These are phyloP conservation scores for Sisymbrium altissimum DNA, from an alignment of 345 rosid species.

Conservation along the genomic window DNA sequence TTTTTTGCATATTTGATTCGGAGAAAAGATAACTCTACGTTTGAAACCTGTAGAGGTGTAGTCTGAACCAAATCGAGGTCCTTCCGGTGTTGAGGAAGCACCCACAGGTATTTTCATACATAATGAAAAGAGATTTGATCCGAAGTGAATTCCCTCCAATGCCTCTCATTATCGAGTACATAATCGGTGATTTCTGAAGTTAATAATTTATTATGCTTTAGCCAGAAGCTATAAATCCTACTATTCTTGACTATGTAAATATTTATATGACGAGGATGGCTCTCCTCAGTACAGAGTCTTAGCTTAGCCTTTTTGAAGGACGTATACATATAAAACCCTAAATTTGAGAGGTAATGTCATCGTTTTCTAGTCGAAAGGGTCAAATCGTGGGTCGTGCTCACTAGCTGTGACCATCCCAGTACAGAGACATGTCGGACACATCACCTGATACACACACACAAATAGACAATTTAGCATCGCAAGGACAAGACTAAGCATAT, in stretches of 20 bases:
- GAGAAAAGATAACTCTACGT: too few species aligned
- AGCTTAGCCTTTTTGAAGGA: neutral
- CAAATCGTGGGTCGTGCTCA: conserved; percentile 76
- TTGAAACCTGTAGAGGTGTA: too few species aligned
- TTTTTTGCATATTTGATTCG: too few species aligned
- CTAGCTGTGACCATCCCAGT: conserved; percentile 82
- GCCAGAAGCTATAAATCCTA: neutral
- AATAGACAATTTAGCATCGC: conserved; percentile 7
- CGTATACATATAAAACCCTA: neutral
- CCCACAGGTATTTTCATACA: too few species aligned
- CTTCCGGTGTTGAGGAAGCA: too few species aligned
- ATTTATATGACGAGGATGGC: conserved; percentile 10
- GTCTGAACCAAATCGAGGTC: too few species aligned
- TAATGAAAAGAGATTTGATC: neutral
- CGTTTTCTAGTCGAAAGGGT: conserved; percentile 56
- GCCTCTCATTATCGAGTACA: neutral
- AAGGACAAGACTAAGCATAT: neutral
- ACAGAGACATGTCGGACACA: conserved; percentile 94
- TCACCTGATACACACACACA: conserved; percentile 47
- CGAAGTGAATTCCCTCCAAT: neutral
- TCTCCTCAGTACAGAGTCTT: conserved; percentile 15
- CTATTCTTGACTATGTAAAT: neutral
- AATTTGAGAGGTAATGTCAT: neutral
- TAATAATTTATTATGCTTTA: neutral
- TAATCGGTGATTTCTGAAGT: neutral